Conservation (phyloP, 2,329 filamentous ascomycete species). For the Colletotrichum phormii region DNA sequence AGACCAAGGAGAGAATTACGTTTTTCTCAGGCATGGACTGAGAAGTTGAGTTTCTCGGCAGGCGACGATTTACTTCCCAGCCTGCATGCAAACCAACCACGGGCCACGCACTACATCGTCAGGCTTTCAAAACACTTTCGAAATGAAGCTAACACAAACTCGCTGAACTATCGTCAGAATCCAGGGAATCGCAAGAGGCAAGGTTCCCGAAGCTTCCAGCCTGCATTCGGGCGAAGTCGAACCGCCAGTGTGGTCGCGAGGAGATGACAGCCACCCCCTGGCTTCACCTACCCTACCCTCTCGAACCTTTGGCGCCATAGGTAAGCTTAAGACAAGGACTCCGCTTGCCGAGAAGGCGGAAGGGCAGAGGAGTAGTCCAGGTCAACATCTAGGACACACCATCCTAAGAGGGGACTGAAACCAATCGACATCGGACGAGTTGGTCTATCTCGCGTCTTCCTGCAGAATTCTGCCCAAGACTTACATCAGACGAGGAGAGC, state of each 20-base stretch:
- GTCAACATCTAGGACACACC: not conserved
- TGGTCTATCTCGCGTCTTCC: conserved; percentile 3
- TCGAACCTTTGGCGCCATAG: not conserved
- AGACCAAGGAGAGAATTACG: not conserved
- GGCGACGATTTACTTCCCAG: conserved; percentile 2
- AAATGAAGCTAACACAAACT: conserved; percentile 20
- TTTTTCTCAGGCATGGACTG: not conserved
- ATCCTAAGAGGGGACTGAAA: conserved; percentile 16
- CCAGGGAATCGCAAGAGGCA: conserved; percentile 6
- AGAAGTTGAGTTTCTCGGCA: conserved; percentile 16
- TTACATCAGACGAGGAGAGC: conserved; percentile 8
- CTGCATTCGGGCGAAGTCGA: conserved; percentile 30
- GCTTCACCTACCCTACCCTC: not conserved
- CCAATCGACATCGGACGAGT: conserved; percentile 24
- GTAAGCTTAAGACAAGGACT: conserved; percentile 26
- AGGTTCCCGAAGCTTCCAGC: conserved; percentile 15
- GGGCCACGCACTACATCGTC: not conserved
- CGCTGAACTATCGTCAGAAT: conserved; percentile 20
- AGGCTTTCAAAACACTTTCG: conserved; percentile 25
- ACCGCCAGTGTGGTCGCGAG: not conserved
- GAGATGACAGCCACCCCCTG: conserved; percentile 12
- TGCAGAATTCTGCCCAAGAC: conserved; percentile 12
- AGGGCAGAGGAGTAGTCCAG: not conserved
- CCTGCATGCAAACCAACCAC: conserved; percentile 5
- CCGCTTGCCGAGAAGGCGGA: conserved; percentile 13